phyloP scores from a whole-genome alignment of 768 basidiomycete genomes.

The Rhodosporidiobolus sp. region DNA sequence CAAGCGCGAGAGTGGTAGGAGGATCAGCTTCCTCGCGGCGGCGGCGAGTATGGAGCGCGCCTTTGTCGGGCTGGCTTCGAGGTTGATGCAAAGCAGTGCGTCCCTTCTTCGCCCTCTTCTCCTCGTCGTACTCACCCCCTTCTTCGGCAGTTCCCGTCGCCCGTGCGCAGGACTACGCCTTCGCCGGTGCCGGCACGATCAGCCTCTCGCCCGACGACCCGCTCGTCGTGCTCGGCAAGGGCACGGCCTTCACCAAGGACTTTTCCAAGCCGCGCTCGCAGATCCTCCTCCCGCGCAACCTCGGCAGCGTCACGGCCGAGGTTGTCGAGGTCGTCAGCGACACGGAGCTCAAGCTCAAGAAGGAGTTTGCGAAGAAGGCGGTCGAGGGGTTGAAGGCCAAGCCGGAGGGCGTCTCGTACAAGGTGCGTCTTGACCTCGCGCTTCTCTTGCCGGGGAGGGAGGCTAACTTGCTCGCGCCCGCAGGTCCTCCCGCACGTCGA shows the following conservation, averaged over 20 bases:
- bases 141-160: constrained; percentile 73
- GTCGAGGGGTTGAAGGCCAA: constrained; percentile 63
- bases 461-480: background rate
- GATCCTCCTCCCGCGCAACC: constrained; percentile 76
- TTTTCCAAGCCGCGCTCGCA: constrained; percentile 70
- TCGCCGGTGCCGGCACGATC: constrained; percentile 62
- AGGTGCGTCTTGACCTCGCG: constrained; percentile 20
- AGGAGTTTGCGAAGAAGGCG: constrained; percentile 80
- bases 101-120: constrained; percentile 11
- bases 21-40: constrained; percentile 81
- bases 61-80: constrained; percentile 74
- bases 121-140: background rate
- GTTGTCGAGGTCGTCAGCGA: constrained; percentile 86
- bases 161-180: constrained; percentile 82
- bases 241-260: constrained; percentile 71
- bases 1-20: constrained; percentile 73
- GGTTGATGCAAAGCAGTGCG: constrained; percentile 82
- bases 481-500: constrained; percentile 76
- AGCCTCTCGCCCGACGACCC: constrained; percentile 72
- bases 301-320: constrained; percentile 74
- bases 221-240: constrained; percentile 73
- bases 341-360: constrained; percentile 75
- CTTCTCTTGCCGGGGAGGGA: background rate
- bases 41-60: constrained; percentile 80
- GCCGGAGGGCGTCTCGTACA: constrained; percentile 58